Conservation (phyloP, 768 basidiomycete species). For the Podaxis sp. region DNA sequence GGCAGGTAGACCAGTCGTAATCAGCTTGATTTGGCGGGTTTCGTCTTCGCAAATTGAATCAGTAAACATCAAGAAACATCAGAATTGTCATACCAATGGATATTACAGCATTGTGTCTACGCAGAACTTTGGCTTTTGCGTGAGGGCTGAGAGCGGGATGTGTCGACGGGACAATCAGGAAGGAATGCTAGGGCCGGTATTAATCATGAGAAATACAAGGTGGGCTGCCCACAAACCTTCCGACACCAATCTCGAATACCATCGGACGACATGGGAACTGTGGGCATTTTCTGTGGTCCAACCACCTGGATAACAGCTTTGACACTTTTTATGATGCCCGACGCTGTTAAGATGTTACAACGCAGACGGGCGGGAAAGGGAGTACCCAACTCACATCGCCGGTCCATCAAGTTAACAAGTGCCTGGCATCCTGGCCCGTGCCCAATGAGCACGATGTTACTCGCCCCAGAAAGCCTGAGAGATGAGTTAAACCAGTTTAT, state of each 20-base stretch:
- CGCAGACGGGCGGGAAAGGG: background rate
- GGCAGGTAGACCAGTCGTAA: conserved; percentile 62
- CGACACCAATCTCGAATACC: conserved; percentile 73
- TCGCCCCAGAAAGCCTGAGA: conserved; percentile 67
- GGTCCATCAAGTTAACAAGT: conserved; percentile 70
- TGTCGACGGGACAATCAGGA: conserved; percentile 64
- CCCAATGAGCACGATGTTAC: conserved; percentile 78
- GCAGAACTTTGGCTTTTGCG: conserved; percentile 42
- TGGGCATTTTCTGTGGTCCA: conserved; percentile 58
- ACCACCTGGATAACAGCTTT: conserved; percentile 79
- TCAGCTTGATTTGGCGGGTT: conserved; percentile 72
- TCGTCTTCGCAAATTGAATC: conserved; percentile 46
- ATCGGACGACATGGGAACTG: conserved; percentile 53
- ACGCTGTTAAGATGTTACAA: conserved; percentile 27
- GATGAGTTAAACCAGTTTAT: background rate
- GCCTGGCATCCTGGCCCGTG: conserved; percentile 83
- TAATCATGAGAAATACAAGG: background rate
- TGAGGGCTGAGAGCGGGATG: conserved; percentile 54
- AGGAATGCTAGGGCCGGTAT: conserved; percentile 59
- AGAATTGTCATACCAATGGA: conserved; percentile 50
- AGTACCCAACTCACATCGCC: conserved; percentile 54
- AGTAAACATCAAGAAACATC: background rate
- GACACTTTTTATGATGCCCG: conserved; percentile 60
- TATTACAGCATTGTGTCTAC: conserved; percentile 65
- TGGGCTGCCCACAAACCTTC: conserved; percentile 40